A percentile compares a stretch with the other conserved stretches of the same genome.
These are phyloP conservation scores for Dioscorea cayenensis DNA, from an alignment of 116 monocot genomes.

Conservation along the genomic window DNA sequence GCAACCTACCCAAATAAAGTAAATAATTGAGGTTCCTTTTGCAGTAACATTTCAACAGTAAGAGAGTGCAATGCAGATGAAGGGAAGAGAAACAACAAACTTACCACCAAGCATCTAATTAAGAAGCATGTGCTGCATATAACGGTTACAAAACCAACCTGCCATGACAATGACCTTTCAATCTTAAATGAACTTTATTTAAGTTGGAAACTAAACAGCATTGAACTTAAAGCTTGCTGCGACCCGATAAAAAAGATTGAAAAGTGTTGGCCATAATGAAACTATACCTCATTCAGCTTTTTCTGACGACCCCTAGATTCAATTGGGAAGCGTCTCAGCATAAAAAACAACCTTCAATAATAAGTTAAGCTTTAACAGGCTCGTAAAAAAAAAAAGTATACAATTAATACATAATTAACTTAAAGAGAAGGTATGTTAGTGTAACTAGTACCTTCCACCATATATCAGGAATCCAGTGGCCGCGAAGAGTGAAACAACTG, in stretches of 20 bases:
- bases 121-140: constrained; percentile 81
- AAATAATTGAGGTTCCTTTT: neutral
- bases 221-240: too few relatives aligned
- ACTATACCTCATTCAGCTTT: constrained; percentile 69
- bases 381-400: neutral
- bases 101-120: constrained; percentile 71
- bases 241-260: neutral
- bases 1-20: constrained; percentile 32
- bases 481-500: constrained; percentile 76
- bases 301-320: constrained; percentile 75
- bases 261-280: neutral
- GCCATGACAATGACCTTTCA: constrained; percentile 4
- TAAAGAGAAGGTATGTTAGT: neutral
- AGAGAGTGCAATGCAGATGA: neutral
- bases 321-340: constrained; percentile 77
- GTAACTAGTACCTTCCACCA: constrained; percentile 60
- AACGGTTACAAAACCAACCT: constrained; percentile 73
- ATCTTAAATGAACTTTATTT: neutral
- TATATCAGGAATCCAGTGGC: constrained; percentile 79
- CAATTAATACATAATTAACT: neutral
- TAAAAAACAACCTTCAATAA: constrained; percentile 54
- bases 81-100: neutral
- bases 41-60: too few relatives aligned
- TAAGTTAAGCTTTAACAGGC: neutral
- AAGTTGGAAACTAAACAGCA: too few relatives aligned